Base-by-base conservation (phyloP, 306 rosid genomes). In the Prunus fruticosa region DNA sequence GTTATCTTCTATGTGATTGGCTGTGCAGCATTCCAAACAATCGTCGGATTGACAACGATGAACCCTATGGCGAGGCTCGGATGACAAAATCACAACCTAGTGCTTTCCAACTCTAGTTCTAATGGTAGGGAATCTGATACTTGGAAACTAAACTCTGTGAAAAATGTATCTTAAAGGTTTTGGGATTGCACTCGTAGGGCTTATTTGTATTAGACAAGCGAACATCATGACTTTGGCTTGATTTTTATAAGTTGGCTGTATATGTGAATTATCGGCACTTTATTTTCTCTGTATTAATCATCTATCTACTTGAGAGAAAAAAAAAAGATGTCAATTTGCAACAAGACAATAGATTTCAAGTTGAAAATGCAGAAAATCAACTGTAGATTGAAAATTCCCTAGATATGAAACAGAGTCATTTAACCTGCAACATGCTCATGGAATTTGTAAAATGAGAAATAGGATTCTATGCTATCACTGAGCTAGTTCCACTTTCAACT, bases 81-180 rank as follows among this genome's bases (percentile, higher is more conserved):
- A 96, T 96, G 99, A 89, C 96, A 7, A 96, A 96, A 86, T 34
- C 87, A 10, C 89, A 76, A 6, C 99, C 99, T 6, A 84, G 90
- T 74, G 57, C 67, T 60, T 70, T 96, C 71, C 86, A 88, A 5
- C 51, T 92, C 78, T 95, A 77, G 43, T 18, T 18, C 62, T 13
- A 7, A 3, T 25, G 64, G 9, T 23, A 34, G 46, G 5, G 30
- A 56, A 15, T 47, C 20, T 73, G 22, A 72, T 52, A 32, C 25
- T 49, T n/a, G n/a, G 9, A 63, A 74, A 61, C 43, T 1, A 43
- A 62, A 71, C 41, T 64, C n/a, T 78, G 68, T 78, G 56, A 51
- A 72, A 47, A 10, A 46, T 72, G 54, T 62, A 73, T 52, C n/a
- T 49, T 58, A 23, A 56, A 30, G 71, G 47, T n/a, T 72, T 41